Base-by-base conservation (phyloP, 1,284 basidiomycete genomes). In the Cutaneotrichosporon dermatis region DNA sequence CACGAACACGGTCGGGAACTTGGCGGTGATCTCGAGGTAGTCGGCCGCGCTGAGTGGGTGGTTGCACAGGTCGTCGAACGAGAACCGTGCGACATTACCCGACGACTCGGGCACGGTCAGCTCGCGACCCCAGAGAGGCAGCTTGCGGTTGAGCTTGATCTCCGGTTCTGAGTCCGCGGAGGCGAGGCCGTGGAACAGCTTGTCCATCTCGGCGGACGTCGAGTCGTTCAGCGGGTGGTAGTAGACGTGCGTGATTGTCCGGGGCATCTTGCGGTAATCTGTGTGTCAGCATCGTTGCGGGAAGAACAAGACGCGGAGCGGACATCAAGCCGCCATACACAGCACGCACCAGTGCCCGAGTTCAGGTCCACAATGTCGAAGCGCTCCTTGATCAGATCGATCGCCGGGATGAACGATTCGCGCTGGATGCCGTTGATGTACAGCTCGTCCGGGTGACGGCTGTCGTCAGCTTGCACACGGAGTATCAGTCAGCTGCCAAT, bases 341-440 rank as follows among this genome's bases (percentile, higher is more conserved):
- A 66, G 9, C 58, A 74, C 80, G 62, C 65, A 89, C 93, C 92
- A 57, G 92, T 97, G 45, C 90, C 92, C 9, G 93, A 97, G 77
- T 98, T 88, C 35, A 99, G 84, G 75, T 97, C 92, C 1, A 88
- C 89, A 6, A 99, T 87, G 57, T 88, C 83, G 67, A 96, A 92
- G 37, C 84, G 85, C 3, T 86, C 80, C 79, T 97, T 95, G 70
- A 99, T 84, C 41, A 99, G 82, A 41, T 97, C 89, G 64, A 99
- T 99, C 55, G 93, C 89, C 4, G 96, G 96, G 42, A 98, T 75
- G 79, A 99, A 99, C 67, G 90, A 93, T n/a, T 89, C 86, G 15
- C 96, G 86, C 75, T 99, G 96, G 54, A 99, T 97, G 0, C 96
- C 96, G 69, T 99, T 99, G 83, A 95, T 95, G 82, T 99, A 99